These are phyloP conservation scores for Chondrus crispus DNA, from an alignment of 23 red algal genomes.

Conservation along the genomic window DNA sequence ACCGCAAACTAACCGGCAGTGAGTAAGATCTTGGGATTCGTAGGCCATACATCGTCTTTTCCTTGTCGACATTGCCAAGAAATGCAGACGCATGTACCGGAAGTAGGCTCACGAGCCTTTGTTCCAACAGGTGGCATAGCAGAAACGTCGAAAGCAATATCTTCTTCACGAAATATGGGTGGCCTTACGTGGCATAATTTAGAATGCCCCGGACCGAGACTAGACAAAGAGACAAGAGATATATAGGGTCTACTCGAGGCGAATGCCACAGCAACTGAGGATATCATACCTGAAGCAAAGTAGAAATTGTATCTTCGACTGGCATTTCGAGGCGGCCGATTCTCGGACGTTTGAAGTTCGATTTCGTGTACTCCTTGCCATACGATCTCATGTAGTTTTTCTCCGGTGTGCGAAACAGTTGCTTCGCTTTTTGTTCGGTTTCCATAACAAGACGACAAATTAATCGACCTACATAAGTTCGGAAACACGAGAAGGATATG, in stretches of 20 bases:
- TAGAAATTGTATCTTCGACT: neutral
- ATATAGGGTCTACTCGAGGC: neutral
- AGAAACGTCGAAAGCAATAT: no score
- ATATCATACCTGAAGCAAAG: no score
- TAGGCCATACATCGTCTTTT: neutral
- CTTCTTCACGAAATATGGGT: neutral
- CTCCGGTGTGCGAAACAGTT: neutral
- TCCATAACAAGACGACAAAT: neutral
- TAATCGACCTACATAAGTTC: no score
- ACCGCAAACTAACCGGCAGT: neutral
- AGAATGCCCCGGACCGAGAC: neutral
- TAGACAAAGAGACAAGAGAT: neutral
- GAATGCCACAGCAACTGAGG: neutral
- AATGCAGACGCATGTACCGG: neutral
- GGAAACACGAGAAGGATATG: no score
- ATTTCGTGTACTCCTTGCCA: neutral
- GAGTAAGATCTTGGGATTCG: neutral
- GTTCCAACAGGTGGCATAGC: no score
- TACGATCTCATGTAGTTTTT: neutral
- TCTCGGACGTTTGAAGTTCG: neutral
- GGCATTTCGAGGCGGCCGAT: neutral
- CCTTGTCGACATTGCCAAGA: neutral
- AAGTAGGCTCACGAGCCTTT: neutral
- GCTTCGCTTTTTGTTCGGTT: neutral
- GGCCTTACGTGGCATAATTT: neutral